Evolutionary conservation across 495 filamentous ascomycete genomes (phyloP), one percentile per base, ranked within the genome.

Genomic region (Aspergillus biplanus): DNA sequence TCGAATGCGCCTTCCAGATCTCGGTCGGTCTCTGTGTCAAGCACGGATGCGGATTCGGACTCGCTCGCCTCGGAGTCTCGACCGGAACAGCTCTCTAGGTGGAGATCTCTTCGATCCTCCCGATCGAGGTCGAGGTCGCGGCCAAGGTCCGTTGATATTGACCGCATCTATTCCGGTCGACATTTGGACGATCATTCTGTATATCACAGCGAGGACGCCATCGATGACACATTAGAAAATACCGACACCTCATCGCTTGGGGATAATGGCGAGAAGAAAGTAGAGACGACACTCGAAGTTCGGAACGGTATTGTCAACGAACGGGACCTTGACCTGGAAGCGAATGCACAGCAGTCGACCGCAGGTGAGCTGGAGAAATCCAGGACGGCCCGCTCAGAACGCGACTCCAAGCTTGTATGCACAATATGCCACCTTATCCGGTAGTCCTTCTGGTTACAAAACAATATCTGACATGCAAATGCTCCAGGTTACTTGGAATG

Each of bases 1-100:
- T 33, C 33, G 16, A n/a, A 67, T 93, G 91, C 90, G 74, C 93
- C 59, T 89, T 86, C 48, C 44, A 63, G 49, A 33, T 49, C 65
- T 39, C 52, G 57, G 11, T 65, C 68, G 48, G 50, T 44, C 5
- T 67, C 66, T 16, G 31, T 49, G 9, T 67, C 63, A 21, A 66
- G 52, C 54, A 61, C 65, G 8, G 59, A 66, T 47, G 58, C 65
- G 7, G 59, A 66, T 52, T 61, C 66, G 3, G 63, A 59, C 4
- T 56, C 58, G 5, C 21, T 31, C 21, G 49, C 49, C 50, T 64
- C 67, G 7, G 54, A 58, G 35, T 56, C 59, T 34, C 52, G 56
- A 9, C 49, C 58, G 13, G 53, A 44, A 7, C 39, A 34, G 8
- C 53, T 27, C 3, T 61, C 58, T 12, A 61, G 33, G 13, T 32